Evolutionary conservation across 371 early-diverging fungal genomes (phyloP), one percentile per base, ranked within the genome.

Genomic region (Mucor plumbeus): DNA sequence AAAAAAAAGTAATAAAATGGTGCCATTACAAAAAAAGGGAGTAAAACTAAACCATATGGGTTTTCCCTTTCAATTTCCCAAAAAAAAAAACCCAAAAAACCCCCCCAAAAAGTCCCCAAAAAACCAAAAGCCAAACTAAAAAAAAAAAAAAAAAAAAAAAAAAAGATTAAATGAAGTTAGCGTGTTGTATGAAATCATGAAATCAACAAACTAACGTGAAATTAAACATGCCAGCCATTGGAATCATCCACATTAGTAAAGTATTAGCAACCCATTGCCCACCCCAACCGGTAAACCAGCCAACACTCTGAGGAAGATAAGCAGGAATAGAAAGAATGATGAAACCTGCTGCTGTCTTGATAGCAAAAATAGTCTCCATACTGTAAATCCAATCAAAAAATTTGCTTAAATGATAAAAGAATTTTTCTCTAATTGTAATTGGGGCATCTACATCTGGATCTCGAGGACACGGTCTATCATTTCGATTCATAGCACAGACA

Each of bases 371-470:
- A 0, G 79, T 75, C 15, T 73, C 68, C 26, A 68, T 61, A 14
- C 70, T 61, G 11, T 64, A 50, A 34, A 70, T 35, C 79, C 82
- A 79, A 5, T 57, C 35, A 9, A 64, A 57, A 11, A 77, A 8
- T 5, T 55, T 44, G 43, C 70, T 70, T 4, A 75, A 5, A 0
- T 14, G 3, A 36, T 69, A 48, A 19, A 70, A 78, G 15, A 73
- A 64, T 6, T 58, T 55, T 50, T 81, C 74, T 10, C 39, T 15
- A 2, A 11, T 3, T 26, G 79, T 72, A 4, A 54, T 57, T 0
- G 82, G 82, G 0, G 77, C 70, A 48, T 71, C 67, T 0, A 81
- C 79, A 67, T 81, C 82, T 15, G 82, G 79, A 66, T 81, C 77
- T 38, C 75, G 59, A 11, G 54, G 69, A 26, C 41, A 54, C 8